phyloP scores from a whole-genome alignment of 2,329 filamentous ascomycete genomes.

The Alternaria sp. region DNA sequence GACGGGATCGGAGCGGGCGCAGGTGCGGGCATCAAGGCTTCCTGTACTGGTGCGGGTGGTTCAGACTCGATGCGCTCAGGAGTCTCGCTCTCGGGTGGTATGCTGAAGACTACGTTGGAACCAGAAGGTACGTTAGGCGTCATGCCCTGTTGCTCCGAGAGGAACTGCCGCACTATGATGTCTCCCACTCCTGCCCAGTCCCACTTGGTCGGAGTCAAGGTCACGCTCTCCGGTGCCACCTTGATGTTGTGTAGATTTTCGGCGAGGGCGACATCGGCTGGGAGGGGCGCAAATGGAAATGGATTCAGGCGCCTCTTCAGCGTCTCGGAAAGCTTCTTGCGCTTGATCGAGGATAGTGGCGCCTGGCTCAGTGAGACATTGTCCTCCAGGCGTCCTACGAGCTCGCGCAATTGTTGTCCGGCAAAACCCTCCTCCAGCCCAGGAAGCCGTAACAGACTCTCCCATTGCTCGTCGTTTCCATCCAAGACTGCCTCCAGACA shows the following conservation, averaged over 20 bases:
- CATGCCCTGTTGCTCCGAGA: slow-evolving; percentile 49
- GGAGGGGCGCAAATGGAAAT: slow-evolving; percentile 53
- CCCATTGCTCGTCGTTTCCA: slow-evolving; percentile 64
- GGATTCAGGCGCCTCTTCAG: slow-evolving; percentile 63
- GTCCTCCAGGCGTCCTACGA: slow-evolving; percentile 61
- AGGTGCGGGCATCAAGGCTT: slow-evolving; percentile 7
- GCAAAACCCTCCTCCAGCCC: slow-evolving; percentile 52
- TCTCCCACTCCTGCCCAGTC: slow-evolving; percentile 59
- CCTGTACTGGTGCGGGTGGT: slow-evolving; percentile 3
- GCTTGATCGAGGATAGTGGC: slow-evolving; percentile 57
- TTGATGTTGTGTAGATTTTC: slow-evolving; percentile 18
- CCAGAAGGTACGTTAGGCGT: slow-evolving; percentile 42
- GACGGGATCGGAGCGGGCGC: slow-evolving; percentile 12
- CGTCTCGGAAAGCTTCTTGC: slow-evolving; percentile 58
- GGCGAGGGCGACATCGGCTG: slow-evolving; percentile 41
- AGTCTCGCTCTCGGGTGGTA: slow-evolving; percentile 44
- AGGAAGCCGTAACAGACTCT: slow-evolving; percentile 62
- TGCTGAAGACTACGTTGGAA: slow-evolving; percentile 49
- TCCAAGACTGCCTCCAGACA: slow-evolving; percentile 70
- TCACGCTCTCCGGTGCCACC: slow-evolving; percentile 47
- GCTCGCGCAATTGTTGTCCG: slow-evolving; percentile 45
- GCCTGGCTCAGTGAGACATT: slow-evolving; percentile 60
- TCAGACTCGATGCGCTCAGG: slow-evolving; percentile 23
- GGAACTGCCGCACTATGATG: slow-evolving; percentile 53
- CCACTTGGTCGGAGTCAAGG: slow-evolving; percentile 45